Evolutionary conservation across 176 grass and related monocot species (phyloP), one percentile per base, ranked within the genome.

Genomic region (Olyra latifolia): DNA sequence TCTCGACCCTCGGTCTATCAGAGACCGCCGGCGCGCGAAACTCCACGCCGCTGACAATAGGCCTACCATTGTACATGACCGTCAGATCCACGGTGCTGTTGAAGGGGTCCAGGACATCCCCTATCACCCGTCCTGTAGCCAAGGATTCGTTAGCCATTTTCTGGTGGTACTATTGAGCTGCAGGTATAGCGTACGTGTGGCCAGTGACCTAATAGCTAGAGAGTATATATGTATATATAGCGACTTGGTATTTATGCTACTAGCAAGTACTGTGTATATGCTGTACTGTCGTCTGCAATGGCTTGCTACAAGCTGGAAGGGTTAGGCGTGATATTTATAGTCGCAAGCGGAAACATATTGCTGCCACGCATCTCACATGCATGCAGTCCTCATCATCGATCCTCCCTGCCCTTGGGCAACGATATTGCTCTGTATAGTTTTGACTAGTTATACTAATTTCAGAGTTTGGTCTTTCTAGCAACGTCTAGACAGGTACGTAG

Each of bases 41-140:
- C 78, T 98, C 95, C 54, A 83, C 23, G 45, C 89, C 92, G 2
- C 88, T 94, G 47, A 92, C 69, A 23, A 98, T 77, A 1, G 27
- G 57, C 69, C 71, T 87, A 7, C 77, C 91, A 8, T 78, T 74
- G 39, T 89, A 91, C 22, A 62, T 23, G 19, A 98, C 84, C 28
- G 58, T 86, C 14, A 94, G 22, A 22, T 72, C 55, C 4, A 88
- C 74, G 8, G 89, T 76, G 62, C 23, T 70, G n/a, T 29, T 49
- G 81, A 97, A 97, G 59, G 87, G 89, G 50, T 97, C 92, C 73
- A 94, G 5, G 3, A 94, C 92, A 49, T 98, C 95, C 43, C 94
- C 89, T n/a, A 94, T 71, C 1, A 94, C 80, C 58, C 72, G 40
- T 47, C 83, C 74, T 10, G 91, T 83, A 38, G 76, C 75, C 84